Evolutionary conservation across 2,329 filamentous ascomycete species (phyloP).

Genomic region (Ophiostoma australiae): DNA sequence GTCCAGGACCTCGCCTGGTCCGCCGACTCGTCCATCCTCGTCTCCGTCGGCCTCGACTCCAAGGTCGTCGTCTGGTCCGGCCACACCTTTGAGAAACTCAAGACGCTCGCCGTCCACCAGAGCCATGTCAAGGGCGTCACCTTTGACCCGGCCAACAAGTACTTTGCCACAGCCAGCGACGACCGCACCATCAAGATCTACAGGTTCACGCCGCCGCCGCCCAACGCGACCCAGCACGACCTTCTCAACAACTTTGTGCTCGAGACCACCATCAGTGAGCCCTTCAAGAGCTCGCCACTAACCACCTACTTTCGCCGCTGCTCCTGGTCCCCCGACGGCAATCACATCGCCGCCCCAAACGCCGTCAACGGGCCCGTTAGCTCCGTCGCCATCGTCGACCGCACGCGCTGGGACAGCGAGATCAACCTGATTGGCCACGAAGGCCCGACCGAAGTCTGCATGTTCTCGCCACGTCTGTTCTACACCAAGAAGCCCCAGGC

Average conservation of each 20-base stretch:
- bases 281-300: conserved; percentile 85
- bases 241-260: conserved; percentile 95
- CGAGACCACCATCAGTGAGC: conserved; percentile 81
- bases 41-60: conserved; percentile 87
- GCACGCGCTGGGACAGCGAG: conserved; percentile 88
- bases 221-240: conserved; percentile 90
- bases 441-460: conserved; percentile 92
- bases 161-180: conserved; percentile 96
- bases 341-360: conserved; percentile 94
- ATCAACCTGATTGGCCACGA: conserved; percentile 98
- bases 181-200: conserved; percentile 96
- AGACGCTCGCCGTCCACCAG: conserved; percentile 86
- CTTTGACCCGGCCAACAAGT: conserved; percentile 98
- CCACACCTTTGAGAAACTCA: conserved; percentile 95
- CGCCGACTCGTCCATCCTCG: conserved; percentile 87
- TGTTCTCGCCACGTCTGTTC: conserved; percentile 91
- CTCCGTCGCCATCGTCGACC: conserved; percentile 92
- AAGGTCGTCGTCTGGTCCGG: conserved; percentile 99
- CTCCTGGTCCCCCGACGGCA: conserved; percentile 96
- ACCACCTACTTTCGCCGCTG: conserved; percentile 96
- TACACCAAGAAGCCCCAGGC: conserved; percentile 62
- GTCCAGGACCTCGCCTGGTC: conserved; percentile 98
- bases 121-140: conserved; percentile 98
- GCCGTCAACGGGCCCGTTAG: conserved; percentile 96
- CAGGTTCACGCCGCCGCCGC: conserved; percentile 82